These are phyloP conservation scores for Metschnikowia similis DNA, from an alignment of 805 yeast species.

Conservation along the genomic window DNA sequence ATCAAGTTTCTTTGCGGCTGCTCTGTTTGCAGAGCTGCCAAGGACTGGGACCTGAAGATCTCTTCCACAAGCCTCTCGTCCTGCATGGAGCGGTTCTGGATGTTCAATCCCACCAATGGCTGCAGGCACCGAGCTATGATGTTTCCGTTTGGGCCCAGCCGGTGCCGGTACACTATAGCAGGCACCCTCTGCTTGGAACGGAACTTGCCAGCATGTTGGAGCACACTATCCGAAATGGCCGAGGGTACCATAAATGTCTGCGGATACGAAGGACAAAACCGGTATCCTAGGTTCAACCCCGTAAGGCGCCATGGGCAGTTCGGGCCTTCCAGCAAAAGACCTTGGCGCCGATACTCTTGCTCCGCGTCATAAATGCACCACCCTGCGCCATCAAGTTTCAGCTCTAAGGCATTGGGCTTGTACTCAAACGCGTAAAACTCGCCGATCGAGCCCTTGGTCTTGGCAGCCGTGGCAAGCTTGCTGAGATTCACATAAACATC, in stretches of 20 bases:
- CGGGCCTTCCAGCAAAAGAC: constrained; percentile 32
- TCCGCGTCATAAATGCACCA: constrained; percentile 68
- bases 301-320: constrained; percentile 65
- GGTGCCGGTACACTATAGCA: constrained; percentile 69
- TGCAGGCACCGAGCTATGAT: constrained; percentile 88
- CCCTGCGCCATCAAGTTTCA: constrained; percentile 45
- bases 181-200: constrained; percentile 87
- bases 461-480: constrained; percentile 57
- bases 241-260: constrained; percentile 61
- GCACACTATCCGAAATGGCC: constrained; percentile 74
- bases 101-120: constrained; percentile 83
- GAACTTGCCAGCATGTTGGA: constrained; percentile 79
- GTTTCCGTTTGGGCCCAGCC: constrained; percentile 52
- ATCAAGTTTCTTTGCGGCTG: constrained; percentile 55
- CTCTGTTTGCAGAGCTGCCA: constrained; percentile 10
- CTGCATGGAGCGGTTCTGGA: constrained; percentile 79
- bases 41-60: constrained; percentile 59
- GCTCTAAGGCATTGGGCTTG: constrained; percentile 68
- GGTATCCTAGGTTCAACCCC: constrained; percentile 56
- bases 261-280: constrained; percentile 77
- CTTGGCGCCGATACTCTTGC: constrained; percentile 73
- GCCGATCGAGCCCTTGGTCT: constrained; percentile 37
- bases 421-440: constrained; percentile 77
- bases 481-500: constrained; percentile 73
- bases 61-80: constrained; percentile 82